A percentile compares a stretch with the other conserved stretches of the same genome.
These are phyloP conservation scores for Agaricus blazei DNA, from an alignment of 768 basidiomycete genomes.

Conservation along the genomic window DNA sequence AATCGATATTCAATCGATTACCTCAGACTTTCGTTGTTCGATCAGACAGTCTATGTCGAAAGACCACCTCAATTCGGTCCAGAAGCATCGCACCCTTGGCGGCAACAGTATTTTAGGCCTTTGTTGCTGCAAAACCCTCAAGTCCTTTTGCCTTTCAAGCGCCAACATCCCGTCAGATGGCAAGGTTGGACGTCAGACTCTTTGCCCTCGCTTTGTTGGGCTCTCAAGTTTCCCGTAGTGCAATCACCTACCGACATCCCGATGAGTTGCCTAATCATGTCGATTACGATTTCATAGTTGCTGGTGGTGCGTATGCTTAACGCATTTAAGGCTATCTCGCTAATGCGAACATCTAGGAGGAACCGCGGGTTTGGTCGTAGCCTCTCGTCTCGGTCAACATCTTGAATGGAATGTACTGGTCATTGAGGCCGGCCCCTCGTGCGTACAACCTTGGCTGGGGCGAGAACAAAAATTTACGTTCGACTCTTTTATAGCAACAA, in stretches of 20 bases:
- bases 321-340: background rate
- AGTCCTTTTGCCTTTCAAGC: no score
- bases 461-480: background rate
- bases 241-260: background rate
- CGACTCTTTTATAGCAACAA: background rate
- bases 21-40: no score
- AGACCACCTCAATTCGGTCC: no score
- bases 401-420: conserved; percentile 9
- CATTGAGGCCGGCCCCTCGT: conserved; percentile 12
- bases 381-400: conserved; percentile 8
- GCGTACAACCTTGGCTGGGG: background rate
- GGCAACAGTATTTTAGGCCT: no score
- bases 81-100: no score
- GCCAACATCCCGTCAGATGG: no score
- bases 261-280: background rate
- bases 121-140: no score
- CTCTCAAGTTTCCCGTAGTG: background rate
- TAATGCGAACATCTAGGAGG: conserved; percentile 4
- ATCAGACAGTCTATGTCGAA: no score
- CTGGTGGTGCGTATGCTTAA: conserved; percentile 4
- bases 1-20: no score
- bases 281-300: conserved; percentile 10
- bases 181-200: conserved; percentile 18
- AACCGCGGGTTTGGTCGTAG: conserved; percentile 6
- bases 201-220: conserved; percentile 15